Conservation (phyloP, 805 yeast species). For the Metschnikowia chrysomelidarum region DNA sequence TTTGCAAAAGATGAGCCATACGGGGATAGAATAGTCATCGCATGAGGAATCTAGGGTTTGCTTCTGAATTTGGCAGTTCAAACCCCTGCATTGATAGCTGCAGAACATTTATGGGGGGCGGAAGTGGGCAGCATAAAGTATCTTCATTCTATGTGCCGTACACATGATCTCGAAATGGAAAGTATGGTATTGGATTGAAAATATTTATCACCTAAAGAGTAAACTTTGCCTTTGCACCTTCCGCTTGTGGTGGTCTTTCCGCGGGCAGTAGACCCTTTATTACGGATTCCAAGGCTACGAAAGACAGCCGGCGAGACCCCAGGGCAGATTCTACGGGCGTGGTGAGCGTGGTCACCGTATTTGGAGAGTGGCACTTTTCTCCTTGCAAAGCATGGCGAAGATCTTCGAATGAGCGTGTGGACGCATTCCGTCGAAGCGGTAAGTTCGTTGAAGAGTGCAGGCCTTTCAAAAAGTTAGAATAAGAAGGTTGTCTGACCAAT, state of each 20-base stretch:
- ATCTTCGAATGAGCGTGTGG: conserved; percentile 10
- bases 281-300: conserved; percentile 6
- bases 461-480: conserved; percentile 1
- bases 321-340: conserved; percentile 18
- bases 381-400: conserved; percentile 14
- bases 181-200: no score
- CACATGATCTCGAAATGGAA: no score
- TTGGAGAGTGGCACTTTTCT: conserved; percentile 19
- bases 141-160: no score
- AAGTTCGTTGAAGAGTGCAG: conserved; percentile 5
- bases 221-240: conserved; percentile 8
- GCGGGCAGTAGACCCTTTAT: conserved; percentile 5
- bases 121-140: no score
- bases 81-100: no score
- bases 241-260: no score
- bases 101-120: no score
- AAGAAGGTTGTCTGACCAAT: conserved; percentile 4
- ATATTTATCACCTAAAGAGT: conserved; percentile 4
- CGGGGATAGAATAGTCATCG: no score
- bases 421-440: conserved; percentile 5
- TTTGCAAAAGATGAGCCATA: no score
- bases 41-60: no score
- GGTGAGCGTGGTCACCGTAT: conserved; percentile 17
- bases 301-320: conserved; percentile 16
- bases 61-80: no score